A percentile compares a stretch with the other conserved stretches of the same genome.
These are phyloP conservation scores for Aplosporella prunicola DNA, from an alignment of 2,329 filamentous ascomycete genomes.

Conservation along the genomic window DNA sequence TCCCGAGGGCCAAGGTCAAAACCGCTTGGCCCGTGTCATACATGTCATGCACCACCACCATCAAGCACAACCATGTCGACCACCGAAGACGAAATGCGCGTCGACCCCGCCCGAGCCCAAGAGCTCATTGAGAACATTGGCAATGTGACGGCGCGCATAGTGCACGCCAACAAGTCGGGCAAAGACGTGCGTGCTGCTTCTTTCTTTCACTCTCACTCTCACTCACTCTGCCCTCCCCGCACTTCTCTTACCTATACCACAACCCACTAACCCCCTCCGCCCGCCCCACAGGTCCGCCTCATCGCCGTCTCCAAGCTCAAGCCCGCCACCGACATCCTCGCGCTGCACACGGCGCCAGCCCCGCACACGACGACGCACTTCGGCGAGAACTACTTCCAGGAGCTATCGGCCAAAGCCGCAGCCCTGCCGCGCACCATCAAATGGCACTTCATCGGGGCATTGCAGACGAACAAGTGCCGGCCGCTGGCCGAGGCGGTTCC, in stretches of 20 bases:
- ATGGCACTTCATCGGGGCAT: constrained; percentile 95
- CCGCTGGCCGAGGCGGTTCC: constrained; percentile 70
- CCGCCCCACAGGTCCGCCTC: constrained; percentile 56
- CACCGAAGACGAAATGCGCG: constrained; percentile 29
- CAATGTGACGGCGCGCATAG: constrained; percentile 33
- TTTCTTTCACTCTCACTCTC: background rate
- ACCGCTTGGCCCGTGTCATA: background rate
- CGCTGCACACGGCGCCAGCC: constrained; percentile 54
- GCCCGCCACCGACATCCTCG: constrained; percentile 80
- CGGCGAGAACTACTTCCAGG: constrained; percentile 83
- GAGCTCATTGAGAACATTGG: constrained; percentile 37
- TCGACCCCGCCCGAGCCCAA: constrained; percentile 36
- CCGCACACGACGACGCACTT: constrained; percentile 60
- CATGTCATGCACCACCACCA: no score
- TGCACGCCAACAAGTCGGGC: constrained; percentile 25
- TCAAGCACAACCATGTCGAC: no score
- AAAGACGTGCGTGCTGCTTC: constrained; percentile 18
- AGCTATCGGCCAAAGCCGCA: constrained; percentile 75
- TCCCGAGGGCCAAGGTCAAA: no score
- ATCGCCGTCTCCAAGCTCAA: constrained; percentile 97
- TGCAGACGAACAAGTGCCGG: constrained; percentile 92
- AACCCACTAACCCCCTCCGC: background rate
- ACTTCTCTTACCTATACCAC: no score
- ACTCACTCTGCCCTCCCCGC: background rate
- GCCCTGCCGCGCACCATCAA: constrained; percentile 66